Evolutionary conservation across 2,329 filamentous ascomycete species (phyloP).

Genomic region (Aureobasidium musti): DNA sequence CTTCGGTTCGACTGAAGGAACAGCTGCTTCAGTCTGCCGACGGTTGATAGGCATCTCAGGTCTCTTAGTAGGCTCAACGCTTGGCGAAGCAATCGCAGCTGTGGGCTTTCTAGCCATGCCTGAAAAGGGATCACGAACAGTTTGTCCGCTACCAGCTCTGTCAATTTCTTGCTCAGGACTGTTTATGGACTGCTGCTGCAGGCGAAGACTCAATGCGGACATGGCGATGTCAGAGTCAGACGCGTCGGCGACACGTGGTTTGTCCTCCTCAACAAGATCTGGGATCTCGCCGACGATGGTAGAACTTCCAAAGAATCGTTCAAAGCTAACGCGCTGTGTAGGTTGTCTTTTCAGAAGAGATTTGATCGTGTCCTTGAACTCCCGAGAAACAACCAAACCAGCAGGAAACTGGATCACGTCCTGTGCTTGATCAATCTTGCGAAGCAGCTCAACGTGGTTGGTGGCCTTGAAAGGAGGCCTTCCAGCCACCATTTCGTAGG

Average conservation of each 20-base stretch:
- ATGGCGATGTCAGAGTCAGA: conserved; percentile 35
- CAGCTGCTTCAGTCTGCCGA: not conserved
- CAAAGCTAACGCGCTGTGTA: conserved; percentile 80
- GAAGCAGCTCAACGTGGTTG: conserved; percentile 91
- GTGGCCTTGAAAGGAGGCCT: conserved; percentile 86
- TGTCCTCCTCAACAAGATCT: conserved; percentile 69
- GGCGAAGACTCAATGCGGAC: conserved; percentile 39
- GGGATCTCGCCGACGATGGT: conserved; percentile 77
- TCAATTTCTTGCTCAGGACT: conserved; percentile 32
- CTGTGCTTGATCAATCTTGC: conserved; percentile 86
- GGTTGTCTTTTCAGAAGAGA: conserved; percentile 81
- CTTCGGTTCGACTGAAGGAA: not conserved
- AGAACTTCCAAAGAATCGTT: conserved; percentile 76
- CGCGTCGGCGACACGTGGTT: conserved; percentile 34
- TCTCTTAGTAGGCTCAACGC: not conserved
- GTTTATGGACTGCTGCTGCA: conserved; percentile 39
- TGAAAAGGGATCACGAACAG: conserved; percentile 19
- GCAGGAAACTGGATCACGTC: conserved; percentile 82
- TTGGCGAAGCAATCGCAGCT: not conserved
- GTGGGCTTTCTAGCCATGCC: conserved; percentile 6
- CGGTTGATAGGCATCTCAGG: conserved; percentile 6
- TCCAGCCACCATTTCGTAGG: conserved; percentile 93
- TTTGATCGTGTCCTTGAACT: conserved; percentile 79
- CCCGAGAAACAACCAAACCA: conserved; percentile 67
- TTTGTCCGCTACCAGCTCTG: conserved; percentile 2